These are phyloP conservation scores for Tylopilus sp. DNA, from an alignment of 768 basidiomycete genomes.

Conservation along the genomic window DNA sequence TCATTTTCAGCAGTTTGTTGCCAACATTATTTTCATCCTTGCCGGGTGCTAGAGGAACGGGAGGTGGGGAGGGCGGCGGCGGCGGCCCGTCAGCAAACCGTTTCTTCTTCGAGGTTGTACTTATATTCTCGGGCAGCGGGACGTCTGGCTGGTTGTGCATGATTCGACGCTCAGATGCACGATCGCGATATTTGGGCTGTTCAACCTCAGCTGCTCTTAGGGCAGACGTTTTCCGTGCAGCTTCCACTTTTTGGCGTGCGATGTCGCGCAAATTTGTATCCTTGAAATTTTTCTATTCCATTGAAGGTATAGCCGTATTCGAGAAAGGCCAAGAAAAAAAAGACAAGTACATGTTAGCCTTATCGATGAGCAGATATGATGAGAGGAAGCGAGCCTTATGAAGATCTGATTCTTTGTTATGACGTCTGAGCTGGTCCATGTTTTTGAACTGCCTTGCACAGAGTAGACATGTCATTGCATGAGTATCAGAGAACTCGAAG, in stretches of 20 bases:
- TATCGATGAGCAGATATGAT: slow-evolving; percentile 18
- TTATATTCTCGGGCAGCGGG: slow-evolving; percentile 55
- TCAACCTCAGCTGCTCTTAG: slow-evolving; percentile 34
- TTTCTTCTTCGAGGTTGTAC: slow-evolving; percentile 37
- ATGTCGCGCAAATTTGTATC: slow-evolving; percentile 69
- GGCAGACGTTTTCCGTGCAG: slow-evolving; percentile 36
- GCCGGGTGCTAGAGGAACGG: slow-evolving; percentile 63
- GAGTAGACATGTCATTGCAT: slow-evolving; percentile 76
- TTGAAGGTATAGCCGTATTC: slow-evolving; percentile 3
- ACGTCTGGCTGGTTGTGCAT: slow-evolving; percentile 91
- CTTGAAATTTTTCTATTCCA: slow-evolving; percentile 76
- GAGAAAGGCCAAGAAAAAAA: background rate
- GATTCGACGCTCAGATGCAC: slow-evolving; percentile 86
- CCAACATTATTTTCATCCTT: slow-evolving; percentile 86
- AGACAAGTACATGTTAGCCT: slow-evolving; percentile 29
- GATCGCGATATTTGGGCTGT: slow-evolving; percentile 88
- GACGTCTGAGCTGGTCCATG: slow-evolving; percentile 79
- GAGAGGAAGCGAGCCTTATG: slow-evolving; percentile 75
- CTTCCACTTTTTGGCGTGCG: slow-evolving; percentile 63
- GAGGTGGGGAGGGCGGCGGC: slow-evolving; percentile 57
- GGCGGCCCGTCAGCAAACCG: slow-evolving; percentile 54
- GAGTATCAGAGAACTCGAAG: slow-evolving; percentile 80
- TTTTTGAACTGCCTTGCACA: slow-evolving; percentile 93
- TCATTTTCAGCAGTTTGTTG: slow-evolving; percentile 91
- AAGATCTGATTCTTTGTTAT: slow-evolving; percentile 90